Conservation (phyloP, 176 grass and related monocot species). For the Canna indica region DNA sequence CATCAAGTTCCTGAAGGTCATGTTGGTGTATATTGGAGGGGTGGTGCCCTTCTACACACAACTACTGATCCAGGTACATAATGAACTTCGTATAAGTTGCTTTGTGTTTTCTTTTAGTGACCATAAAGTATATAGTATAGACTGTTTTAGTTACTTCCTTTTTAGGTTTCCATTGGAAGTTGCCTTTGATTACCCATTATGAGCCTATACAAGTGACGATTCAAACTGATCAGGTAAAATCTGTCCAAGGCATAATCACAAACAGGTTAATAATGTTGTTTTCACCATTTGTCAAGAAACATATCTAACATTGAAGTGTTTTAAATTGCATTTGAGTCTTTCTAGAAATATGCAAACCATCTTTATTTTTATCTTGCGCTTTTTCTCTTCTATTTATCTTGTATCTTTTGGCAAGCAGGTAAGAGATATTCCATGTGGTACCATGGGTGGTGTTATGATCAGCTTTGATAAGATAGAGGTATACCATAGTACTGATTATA, state of each 20-base stretch:
- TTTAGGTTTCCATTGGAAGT: conserved; percentile 92
- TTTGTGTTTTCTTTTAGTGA: no score
- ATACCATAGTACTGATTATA: background rate
- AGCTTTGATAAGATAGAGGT: conserved; percentile 99
- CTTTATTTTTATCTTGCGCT: background rate
- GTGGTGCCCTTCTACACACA: conserved; percentile 86
- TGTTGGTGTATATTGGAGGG: conserved; percentile 97
- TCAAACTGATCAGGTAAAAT: conserved; percentile 80
- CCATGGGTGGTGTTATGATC: conserved; percentile 99
- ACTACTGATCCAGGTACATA: conserved; percentile 81
- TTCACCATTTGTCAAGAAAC: conserved; percentile 10
- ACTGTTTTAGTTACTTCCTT: background rate
- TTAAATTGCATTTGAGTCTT: background rate
- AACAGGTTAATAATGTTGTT: background rate
- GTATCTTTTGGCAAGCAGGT: conserved; percentile 31
- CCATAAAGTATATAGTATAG: no score
- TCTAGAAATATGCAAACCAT: background rate
- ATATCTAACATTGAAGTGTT: background rate
- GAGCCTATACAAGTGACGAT: conserved; percentile 97
- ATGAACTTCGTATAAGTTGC: no score
- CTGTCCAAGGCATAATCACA: no score
- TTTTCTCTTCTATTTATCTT: background rate
- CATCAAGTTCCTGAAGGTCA: conserved; percentile 99
- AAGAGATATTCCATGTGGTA: conserved; percentile 96
- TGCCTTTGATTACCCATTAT: conserved; percentile 81